Base-by-base conservation (phyloP, 2,329 filamentous ascomycete genomes). In the Ascochyta rabiei region DNA sequence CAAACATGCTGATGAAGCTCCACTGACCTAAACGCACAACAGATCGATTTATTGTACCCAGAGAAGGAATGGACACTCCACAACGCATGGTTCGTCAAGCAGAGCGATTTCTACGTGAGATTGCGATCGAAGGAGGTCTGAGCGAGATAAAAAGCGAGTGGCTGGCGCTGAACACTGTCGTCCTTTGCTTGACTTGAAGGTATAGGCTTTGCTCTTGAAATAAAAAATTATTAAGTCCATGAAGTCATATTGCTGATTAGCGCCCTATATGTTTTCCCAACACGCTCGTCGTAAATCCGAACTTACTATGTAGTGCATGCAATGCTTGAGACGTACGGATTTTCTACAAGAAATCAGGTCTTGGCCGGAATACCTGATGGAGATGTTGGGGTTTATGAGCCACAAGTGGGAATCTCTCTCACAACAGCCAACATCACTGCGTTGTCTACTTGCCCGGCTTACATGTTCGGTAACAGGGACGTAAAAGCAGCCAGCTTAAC, bases 31-130 rank as follows among this genome's bases (percentile, higher is more conserved):
- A n/a, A n/a, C 8, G 12, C n/a, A 19, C 7, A 18, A 16, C 23
- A 60, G 53, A 45, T 59, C 15, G 38, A 48, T 13, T 44, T 55
- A 28, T 48, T 46, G 10, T 40, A 51, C 35, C 45, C 44, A 12
- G 48, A 47, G 6, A 51, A 41, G n/a, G 46, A 51, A 16, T 57
- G 56, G 53, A 59, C 35, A 13, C 26, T 59, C 15, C 50, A 55
- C n/a, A 59, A 61, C 40, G 56, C 53, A 2, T 60, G 61, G 51
- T 56, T 60, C 31, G 54, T 61, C 8, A 60, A 60, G 30, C 59
- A 63, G 41, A 50, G 38, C 39, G 26, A 48, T 6, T 59, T 59
- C 26, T 33, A 40, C n/a, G 48, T 59, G 2, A 57, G 24, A 18
- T 19, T 59, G 18, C 51, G 28, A 19, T 48, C 44, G 4, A 34